Evolutionary conservation across 2,329 filamentous ascomycete species (phyloP).

Genomic region (Fusarium clavum): DNA sequence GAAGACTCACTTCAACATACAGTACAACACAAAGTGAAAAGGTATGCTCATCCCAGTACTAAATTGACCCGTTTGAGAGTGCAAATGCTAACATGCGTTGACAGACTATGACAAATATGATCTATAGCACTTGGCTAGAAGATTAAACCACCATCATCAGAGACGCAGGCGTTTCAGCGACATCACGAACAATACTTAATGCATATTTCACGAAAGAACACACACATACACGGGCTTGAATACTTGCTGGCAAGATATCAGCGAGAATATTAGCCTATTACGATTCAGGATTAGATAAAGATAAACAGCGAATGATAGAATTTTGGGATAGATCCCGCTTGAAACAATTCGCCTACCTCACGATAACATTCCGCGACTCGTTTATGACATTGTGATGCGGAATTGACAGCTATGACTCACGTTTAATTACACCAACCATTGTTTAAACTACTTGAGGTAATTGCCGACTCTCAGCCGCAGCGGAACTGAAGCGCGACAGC

Average conservation of each 20-base stretch:
- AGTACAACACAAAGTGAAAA: conserved; percentile 40
- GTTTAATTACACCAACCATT: neutral
- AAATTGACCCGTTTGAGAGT: too few relatives aligned
- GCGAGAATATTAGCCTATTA: neutral
- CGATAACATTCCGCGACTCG: neutral
- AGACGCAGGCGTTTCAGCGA: neutral
- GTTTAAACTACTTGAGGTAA: conserved; percentile 17
- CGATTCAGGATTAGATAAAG: neutral
- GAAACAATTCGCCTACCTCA: neutral
- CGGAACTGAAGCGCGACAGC: conserved; percentile 2
- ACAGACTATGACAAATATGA: conserved; percentile 5
- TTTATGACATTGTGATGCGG: neutral
- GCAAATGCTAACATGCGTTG: conserved; percentile 15
- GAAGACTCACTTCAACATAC: conserved; percentile 42
- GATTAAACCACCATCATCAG: neutral
- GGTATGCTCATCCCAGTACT: neutral
- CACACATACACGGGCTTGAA: neutral
- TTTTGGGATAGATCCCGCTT: neutral
- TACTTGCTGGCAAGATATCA: neutral
- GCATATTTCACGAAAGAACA: neutral
- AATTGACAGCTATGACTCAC: conserved; percentile 1
- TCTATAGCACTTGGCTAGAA: conserved; percentile 29
- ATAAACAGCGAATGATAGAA: conserved; percentile 1
- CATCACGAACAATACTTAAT: neutral
- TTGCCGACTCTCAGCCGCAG: conserved; percentile 27